A percentile compares a stretch with the other conserved stretches of the same genome.
phyloP scores from a whole-genome alignment of 1,284 basidiomycete species.

The Pseudozyma flocculosa region DNA sequence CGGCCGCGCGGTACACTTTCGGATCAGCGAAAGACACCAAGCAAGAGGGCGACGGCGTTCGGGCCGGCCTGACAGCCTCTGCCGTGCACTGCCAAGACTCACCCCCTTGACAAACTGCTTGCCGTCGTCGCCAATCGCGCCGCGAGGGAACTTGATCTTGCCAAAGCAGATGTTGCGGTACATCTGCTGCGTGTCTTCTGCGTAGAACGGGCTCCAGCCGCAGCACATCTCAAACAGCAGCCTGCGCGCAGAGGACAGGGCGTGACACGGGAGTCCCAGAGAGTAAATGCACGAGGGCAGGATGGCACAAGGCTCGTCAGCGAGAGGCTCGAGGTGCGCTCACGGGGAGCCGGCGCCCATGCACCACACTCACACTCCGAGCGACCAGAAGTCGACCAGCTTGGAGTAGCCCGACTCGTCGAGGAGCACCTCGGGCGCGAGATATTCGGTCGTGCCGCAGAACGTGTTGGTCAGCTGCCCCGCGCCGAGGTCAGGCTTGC shows the following conservation, averaged over 20 bases:
- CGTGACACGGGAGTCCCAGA: too few relatives aligned
- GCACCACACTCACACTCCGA: constrained; percentile 64
- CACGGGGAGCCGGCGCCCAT: too few relatives aligned
- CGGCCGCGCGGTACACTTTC: too few relatives aligned
- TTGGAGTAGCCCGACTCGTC: constrained; percentile 99
- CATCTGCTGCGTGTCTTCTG: constrained; percentile 99
- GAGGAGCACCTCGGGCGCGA: constrained; percentile 96
- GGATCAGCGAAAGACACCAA: too few relatives aligned
- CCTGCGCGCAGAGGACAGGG: constrained; percentile 16
- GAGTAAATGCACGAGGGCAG: too few relatives aligned
- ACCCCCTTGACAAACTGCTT: constrained; percentile 99
- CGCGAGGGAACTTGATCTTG: constrained; percentile 97
- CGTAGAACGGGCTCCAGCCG: constrained; percentile 99
- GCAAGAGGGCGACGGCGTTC: too few relatives aligned
- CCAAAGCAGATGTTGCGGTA: constrained; percentile 97
- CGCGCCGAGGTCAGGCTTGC: constrained; percentile 88
- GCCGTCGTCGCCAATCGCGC: constrained; percentile 94
- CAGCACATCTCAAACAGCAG: constrained; percentile 80
- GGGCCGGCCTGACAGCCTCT: too few relatives aligned
- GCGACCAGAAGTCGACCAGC: constrained; percentile 97
- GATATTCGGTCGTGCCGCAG: constrained; percentile 83
- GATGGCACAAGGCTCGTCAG: too few relatives aligned
- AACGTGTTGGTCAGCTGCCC: constrained; percentile 97
- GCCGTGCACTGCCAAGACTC: too few relatives aligned
- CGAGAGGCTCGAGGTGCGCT: too few relatives aligned